A percentile compares a stretch with the other conserved stretches of the same genome.
Conservation (phyloP, 768 basidiomycete genomes). For the Gymnopilus dilepis region DNA sequence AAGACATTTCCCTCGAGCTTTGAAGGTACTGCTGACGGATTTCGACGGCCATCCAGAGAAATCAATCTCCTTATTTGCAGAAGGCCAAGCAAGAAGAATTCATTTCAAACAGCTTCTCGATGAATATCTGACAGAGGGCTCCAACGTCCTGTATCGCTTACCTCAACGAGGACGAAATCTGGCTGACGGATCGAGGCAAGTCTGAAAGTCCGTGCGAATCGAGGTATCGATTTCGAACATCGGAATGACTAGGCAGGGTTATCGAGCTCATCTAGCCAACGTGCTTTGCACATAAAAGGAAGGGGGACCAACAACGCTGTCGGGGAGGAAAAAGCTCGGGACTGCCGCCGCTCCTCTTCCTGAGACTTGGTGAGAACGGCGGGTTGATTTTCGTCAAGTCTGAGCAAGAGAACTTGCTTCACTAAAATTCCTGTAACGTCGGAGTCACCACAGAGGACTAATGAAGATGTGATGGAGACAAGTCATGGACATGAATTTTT, state of each 20-base stretch:
- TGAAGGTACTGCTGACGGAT: background rate
- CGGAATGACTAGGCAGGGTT: background rate
- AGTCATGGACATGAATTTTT: background rate
- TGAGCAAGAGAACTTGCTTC: background rate
- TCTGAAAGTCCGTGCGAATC: background rate
- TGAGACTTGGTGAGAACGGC: conserved; percentile 2
- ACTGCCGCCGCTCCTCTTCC: background rate
- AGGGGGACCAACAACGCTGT: conserved; percentile 1
- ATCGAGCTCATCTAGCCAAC: conserved; percentile 2
- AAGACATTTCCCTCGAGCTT: background rate
- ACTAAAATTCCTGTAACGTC: background rate
- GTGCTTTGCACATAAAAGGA: background rate
- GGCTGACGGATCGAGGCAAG: background rate
- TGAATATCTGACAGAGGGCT: background rate
- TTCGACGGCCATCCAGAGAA: background rate
- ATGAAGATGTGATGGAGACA: background rate
- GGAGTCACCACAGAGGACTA: background rate
- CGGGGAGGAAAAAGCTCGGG: background rate
- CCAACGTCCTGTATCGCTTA: background rate
- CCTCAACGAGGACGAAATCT: background rate
- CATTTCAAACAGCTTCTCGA: background rate
- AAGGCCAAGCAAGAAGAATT: background rate
- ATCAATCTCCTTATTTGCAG: conserved; percentile 3
- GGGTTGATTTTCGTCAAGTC: background rate
- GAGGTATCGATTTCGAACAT: conserved; percentile 1